Base-by-base conservation (phyloP, 331 rosid genomes). In the Pyrus hybrid region DNA sequence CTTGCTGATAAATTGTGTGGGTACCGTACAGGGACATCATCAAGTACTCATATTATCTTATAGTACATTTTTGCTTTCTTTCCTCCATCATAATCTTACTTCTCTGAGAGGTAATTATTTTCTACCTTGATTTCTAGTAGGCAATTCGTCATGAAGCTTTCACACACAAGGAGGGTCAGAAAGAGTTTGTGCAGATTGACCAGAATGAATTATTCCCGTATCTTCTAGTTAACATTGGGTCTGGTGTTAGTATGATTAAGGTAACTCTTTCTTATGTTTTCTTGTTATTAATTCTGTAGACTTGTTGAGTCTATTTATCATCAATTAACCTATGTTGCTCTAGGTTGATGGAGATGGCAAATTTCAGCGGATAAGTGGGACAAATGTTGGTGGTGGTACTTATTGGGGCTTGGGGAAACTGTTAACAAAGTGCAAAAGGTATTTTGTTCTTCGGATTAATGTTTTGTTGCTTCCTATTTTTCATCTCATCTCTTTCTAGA, bases 71-170 rank as follows among this genome's bases (percentile, higher is more conserved):
- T 65, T 70, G 23, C 45, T 26, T 73, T 72, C 32, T 72, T 63
- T 30, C 41, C 67, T 81, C 62, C 61, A 71, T 53, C 57, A 75
- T 79, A 45, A 75, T 69, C 67, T 45, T 51, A 37, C 23, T 41
- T 45, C 71, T 16, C 29, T 67, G 49, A 69, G 43, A 75, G 25
- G 32, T 83, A 74, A 87, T 77, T 75, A 25, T 83, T 77, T 76
- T 85, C 72, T 60, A 79, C 79, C 77, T 54, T 86, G 71, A 77
- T 74, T 84, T 37, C 86, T 93, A 83, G 90, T 93, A 93, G 98
- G 98, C 98, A 45, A 91, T 93, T 82, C 97, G 98, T 49, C 98
- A 91, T 82, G 98, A 93, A 91, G 98, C 98, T 78, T 93, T 86
- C 85, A 93, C 98, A 6, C 98, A 93, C 80, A 87, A 76, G 93